These are phyloP conservation scores for Penicillium frequentans DNA, from an alignment of 2,329 filamentous ascomycete species.

Conservation along the genomic window DNA sequence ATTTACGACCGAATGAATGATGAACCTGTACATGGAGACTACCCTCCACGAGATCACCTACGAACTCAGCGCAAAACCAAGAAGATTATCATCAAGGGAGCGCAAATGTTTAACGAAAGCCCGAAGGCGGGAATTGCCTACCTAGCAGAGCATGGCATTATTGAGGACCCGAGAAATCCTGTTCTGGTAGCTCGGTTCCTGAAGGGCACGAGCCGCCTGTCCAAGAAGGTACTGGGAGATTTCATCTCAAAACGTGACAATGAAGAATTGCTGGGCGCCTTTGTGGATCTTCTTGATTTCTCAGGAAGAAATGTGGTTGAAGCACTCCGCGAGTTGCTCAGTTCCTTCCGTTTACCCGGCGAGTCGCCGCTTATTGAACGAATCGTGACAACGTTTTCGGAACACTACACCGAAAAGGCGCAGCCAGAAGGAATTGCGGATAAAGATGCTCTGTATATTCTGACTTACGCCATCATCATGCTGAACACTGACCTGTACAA, in stretches of 20 bases:
- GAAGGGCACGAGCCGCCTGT: slow-evolving; percentile 80
- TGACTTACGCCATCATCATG: slow-evolving; percentile 97
- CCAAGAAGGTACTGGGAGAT: slow-evolving; percentile 88
- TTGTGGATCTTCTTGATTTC: slow-evolving; percentile 88
- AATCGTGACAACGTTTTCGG: slow-evolving; percentile 83
- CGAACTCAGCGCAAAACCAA: slow-evolving; percentile 76
- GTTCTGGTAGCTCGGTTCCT: slow-evolving; percentile 81
- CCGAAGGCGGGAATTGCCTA: slow-evolving; percentile 87
- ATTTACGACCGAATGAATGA: slow-evolving; percentile 83
- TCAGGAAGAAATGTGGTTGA: slow-evolving; percentile 83
- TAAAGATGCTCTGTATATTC: slow-evolving; percentile 82
- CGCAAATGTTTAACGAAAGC: slow-evolving; percentile 91
- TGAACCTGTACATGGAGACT: slow-evolving; percentile 61
- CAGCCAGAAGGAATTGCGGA: slow-evolving; percentile 75
- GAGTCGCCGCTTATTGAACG: slow-evolving; percentile 91
- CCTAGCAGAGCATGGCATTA: slow-evolving; percentile 81
- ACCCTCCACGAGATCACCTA: slow-evolving; percentile 65
- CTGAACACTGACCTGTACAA: slow-evolving; percentile 97
- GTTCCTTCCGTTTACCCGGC: slow-evolving; percentile 89
- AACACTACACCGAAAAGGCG: slow-evolving; percentile 74
- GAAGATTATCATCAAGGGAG: slow-evolving; percentile 82
- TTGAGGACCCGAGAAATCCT: slow-evolving; percentile 72
- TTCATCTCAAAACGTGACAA: slow-evolving; percentile 90
- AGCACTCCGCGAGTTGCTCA: slow-evolving; percentile 80
- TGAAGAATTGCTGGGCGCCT: slow-evolving; percentile 78